Evolutionary conservation across 371 early-diverging fungal genomes (phyloP).

Genomic region (Mortierella sp.): DNA sequence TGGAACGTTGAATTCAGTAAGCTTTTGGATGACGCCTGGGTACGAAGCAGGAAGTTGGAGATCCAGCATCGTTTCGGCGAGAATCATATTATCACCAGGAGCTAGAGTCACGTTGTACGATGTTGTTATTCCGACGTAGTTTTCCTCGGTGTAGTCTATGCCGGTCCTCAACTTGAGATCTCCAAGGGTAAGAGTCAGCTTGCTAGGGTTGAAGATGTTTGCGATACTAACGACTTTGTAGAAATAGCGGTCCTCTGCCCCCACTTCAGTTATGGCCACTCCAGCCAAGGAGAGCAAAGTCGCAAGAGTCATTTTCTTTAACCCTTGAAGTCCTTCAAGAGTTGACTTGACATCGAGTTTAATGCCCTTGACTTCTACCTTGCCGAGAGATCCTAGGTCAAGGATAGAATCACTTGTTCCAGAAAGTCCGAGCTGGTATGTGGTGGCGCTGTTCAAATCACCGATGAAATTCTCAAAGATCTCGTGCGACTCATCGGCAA

Average conservation of each 20-base stretch:
- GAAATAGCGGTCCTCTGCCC: neutral
- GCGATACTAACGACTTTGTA: constrained; percentile 28
- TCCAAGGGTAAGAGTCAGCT: constrained; percentile 33
- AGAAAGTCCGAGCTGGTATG: constrained; percentile 31
- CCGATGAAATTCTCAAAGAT: constrained; percentile 42
- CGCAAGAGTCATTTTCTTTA: constrained; percentile 22
- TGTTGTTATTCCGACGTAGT: constrained; percentile 33
- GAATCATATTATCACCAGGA: constrained; percentile 40
- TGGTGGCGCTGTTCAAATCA: constrained; percentile 21
- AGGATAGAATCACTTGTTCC: constrained; percentile 45
- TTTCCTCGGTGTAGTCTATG: neutral
- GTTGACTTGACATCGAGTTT: constrained; percentile 38
- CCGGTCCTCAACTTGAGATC: constrained; percentile 37
- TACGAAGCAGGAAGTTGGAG: constrained; percentile 3
- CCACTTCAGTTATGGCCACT: neutral
- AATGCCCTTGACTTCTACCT: constrained; percentile 33
- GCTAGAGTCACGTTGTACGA: constrained; percentile 27
- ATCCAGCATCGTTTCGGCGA: constrained; percentile 34
- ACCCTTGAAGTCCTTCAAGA: constrained; percentile 38
- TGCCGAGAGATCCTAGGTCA: constrained; percentile 48
- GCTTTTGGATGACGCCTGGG: no score
- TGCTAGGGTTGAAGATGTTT: constrained; percentile 46
- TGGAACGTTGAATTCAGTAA: no score
- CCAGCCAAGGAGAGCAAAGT: constrained; percentile 23
- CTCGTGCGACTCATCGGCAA: constrained; percentile 27